phyloP scores from a whole-genome alignment of 1,284 basidiomycete genomes.

The Rhodofomes roseus region DNA sequence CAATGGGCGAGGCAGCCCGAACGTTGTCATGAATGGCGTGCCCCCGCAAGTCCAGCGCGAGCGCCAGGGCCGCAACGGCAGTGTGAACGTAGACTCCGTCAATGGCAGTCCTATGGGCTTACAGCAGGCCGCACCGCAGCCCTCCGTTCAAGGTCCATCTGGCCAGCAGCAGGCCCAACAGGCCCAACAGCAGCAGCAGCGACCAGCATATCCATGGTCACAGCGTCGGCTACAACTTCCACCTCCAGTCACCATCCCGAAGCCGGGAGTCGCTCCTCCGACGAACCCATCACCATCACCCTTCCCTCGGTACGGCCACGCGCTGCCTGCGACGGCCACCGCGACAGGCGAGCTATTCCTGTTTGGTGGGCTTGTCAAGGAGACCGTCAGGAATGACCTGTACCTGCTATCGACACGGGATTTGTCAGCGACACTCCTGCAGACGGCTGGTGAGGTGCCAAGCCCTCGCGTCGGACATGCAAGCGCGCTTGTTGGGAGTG shows the following conservation, averaged over 20 bases:
- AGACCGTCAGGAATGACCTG: conserved; percentile 90
- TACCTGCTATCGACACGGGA: conserved; percentile 87
- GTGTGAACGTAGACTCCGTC: conserved; percentile 14
- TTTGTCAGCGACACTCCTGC: conserved; percentile 73
- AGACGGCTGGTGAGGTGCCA: conserved; percentile 89
- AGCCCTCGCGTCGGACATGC: conserved; percentile 93
- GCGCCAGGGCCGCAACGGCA: conserved; percentile 17
- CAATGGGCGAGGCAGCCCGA: conserved; percentile 29
- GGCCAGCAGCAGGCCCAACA: conserved; percentile 25
- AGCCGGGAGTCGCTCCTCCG: conserved; percentile 55
- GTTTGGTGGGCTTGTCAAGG: conserved; percentile 95
- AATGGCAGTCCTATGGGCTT: conserved; percentile 2
- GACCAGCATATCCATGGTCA: conserved; percentile 79
- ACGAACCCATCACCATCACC: conserved; percentile 74
- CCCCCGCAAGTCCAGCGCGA: conserved; percentile 19
- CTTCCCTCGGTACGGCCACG: conserved; percentile 97
- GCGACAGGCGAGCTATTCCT: conserved; percentile 88
- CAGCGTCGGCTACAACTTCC: conserved; percentile 64
- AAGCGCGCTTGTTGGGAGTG: conserved; percentile 92
- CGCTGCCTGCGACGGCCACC: conserved; percentile 84
- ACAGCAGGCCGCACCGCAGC: conserved; percentile 4
- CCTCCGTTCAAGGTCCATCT: conserved; percentile 18
- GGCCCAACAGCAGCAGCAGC: conserved; percentile 36
- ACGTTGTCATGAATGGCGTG: conserved; percentile 21
- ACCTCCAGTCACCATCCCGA: conserved; percentile 59